These are phyloP conservation scores for Aquilaria sinensis DNA, from an alignment of 345 rosid species.

Conservation along the genomic window DNA sequence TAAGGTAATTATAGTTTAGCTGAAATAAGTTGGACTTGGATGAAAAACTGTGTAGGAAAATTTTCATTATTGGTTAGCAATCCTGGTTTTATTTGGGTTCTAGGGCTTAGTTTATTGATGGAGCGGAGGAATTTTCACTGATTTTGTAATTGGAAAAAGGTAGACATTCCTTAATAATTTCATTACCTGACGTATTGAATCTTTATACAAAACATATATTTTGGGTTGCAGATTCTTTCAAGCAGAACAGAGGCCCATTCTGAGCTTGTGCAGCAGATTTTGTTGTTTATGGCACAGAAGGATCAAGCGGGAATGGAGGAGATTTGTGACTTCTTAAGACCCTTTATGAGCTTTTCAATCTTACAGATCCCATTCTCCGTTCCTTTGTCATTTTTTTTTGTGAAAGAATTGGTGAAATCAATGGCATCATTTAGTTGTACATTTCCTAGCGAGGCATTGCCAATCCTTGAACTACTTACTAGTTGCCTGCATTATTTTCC, in stretches of 20 bases:
- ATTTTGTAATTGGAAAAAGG: too few relatives aligned
- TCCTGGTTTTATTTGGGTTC: too few relatives aligned
- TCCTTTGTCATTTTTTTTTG: conserved; percentile 37
- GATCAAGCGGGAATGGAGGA: conserved; percentile 44
- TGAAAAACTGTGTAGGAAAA: too few relatives aligned
- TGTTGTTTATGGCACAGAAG: conserved; percentile 49
- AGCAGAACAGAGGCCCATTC: conserved; percentile 51
- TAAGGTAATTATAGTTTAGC: conserved; percentile 34
- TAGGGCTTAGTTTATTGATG: too few relatives aligned
- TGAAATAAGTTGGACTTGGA: neutral
- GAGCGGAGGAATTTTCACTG: too few relatives aligned
- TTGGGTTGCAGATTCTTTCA: conserved; percentile 54
- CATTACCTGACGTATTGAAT: too few relatives aligned
- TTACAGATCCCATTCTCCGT: conserved; percentile 42
- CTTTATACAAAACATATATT: neutral
- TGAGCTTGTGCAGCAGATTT: conserved; percentile 67
- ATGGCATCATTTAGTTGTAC: conserved; percentile 78
- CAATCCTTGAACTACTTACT: conserved; percentile 51
- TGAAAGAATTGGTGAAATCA: conserved; percentile 54
- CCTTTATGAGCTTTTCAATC: conserved; percentile 51
- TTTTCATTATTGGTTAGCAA: too few relatives aligned
- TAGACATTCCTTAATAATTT: too few relatives aligned
- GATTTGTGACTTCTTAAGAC: conserved; percentile 75
- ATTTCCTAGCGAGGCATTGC: conserved; percentile 47
- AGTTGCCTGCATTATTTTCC: conserved; percentile 50